Evolutionary conservation across 352 stramenopile genomes (phyloP), one percentile per base, ranked within the genome.

Genomic region (Phytopythium cucurbitacearum): DNA sequence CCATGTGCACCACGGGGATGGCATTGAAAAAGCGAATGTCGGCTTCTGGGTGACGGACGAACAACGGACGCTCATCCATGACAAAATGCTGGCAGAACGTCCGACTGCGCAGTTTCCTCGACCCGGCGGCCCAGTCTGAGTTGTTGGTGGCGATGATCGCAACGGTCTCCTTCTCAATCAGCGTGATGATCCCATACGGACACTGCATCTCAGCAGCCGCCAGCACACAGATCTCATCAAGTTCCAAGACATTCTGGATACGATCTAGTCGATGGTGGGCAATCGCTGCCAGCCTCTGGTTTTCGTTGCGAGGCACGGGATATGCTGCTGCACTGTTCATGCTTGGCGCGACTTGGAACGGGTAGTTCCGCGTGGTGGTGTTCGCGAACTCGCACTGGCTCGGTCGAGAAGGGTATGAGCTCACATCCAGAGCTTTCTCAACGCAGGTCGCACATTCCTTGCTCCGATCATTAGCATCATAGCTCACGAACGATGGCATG

Each of bases 81-180:
- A 78, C 58, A 39, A 72, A 70, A 37, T 78, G 69, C 45, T 69
- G 57, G 40, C 69, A 78, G 39, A 78, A 74, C 0, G 63, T 71
- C 59, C 75, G 59, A n/a, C 68, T 59, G 0, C 69, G 58, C 6
- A 60, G 57, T 8, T 67, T 69, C 0, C 61, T 47, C 40, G 53
- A 67, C 2, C 65, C 65, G 21, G 70, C 11, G 13, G 69, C 58
- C 62, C 64, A 71, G 21, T 65, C 61, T 5, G 60, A 47, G 38
- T 37, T 21, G 40, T 72, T 76, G 15, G 64, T 64, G 3, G 67
- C 59, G 8, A 76, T 16, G 15, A 75, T 39, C 10, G 56, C 64
- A 49, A 71, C 61, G 12, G 58, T 51, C 6, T 73, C 56, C 2
- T 44, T 40, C 37, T 71, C 62, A n/a, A 74, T 63, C 0, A 77